Evolutionary conservation across 2,329 filamentous ascomycete genomes (phyloP), one percentile per base, ranked within the genome.

Genomic region (Fusarium mangiferae): DNA sequence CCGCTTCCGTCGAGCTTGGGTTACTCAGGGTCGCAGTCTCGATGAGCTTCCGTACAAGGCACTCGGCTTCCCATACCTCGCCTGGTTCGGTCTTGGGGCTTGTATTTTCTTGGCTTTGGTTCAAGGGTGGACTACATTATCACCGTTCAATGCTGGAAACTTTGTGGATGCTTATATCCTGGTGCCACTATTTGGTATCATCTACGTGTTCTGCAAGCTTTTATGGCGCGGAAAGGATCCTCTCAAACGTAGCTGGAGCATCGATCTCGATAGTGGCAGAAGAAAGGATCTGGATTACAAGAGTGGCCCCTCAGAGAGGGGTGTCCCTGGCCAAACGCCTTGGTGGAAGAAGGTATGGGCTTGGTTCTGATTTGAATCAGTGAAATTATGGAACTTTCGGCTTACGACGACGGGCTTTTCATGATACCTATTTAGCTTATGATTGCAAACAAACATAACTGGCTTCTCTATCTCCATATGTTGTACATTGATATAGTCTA

Each of bases 1-100:
- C 68, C 90, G 91, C 30, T 94, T 94, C 81, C 90, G 92, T 39
- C 80, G 85, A 15, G 92, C 91, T 1, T 92, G 90, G 90, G 78
- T 81, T 15, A 82, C 80, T 0, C 90, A 93, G 78, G 90, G 90
- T 3, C 85, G 91, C 64, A 83, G 80, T 36, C 80, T 87, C 30
- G 83, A 84, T 22, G 86, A 88, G 55, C 82, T 92, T 17, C 90
- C 90, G 1, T 92, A 89, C 80, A 81, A 84, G 57, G 87, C 88
- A 5, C 77, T 87, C 45, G 83, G 82, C 62, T 91, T 89, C 66
- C 90, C 90, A 0, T 90, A 84, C 78, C 88, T 87, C 58, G 88
- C 90, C 0, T 91, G 89, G 77, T 88, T 90, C 68, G 90, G 89
- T 1, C 80, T 92, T 13, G 82, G 74, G 0, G 86, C 89, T 39